These are phyloP conservation scores for Diaporthe ilicicola DNA, from an alignment of 2,329 filamentous ascomycete genomes.

Conservation along the genomic window DNA sequence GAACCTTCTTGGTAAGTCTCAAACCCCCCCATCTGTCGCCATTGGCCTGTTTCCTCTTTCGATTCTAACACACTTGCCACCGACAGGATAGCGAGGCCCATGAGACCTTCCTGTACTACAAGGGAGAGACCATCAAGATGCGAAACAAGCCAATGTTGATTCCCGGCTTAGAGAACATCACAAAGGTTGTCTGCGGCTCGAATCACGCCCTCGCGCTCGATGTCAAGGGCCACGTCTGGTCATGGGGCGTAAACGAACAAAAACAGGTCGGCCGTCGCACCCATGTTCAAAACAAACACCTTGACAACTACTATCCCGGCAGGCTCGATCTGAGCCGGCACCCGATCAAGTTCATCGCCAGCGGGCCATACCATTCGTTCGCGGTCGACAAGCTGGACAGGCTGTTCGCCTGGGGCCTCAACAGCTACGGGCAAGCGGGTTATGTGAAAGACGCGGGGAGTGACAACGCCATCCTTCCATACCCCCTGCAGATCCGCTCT, in stretches of 20 bases:
- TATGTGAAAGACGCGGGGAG: conserved; percentile 60
- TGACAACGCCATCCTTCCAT: conserved; percentile 64
- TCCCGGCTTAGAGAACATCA: conserved; percentile 63
- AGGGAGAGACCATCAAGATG: conserved; percentile 35
- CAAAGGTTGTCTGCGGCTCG: conserved; percentile 60
- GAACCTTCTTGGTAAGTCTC: conserved; percentile 65
- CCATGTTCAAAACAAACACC: conserved; percentile 27
- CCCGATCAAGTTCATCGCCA: conserved; percentile 60
- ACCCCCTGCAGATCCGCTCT: conserved; percentile 61
- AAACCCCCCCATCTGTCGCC: conserved; percentile 19
- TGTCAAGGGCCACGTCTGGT: conserved; percentile 64
- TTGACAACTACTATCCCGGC: conserved; percentile 33
- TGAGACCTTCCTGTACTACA: conserved; percentile 33
- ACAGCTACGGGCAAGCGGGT: conserved; percentile 72
- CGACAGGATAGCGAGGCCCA: conserved; percentile 36
- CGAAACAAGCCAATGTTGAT: conserved; percentile 53
- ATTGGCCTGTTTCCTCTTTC: not conserved
- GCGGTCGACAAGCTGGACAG: conserved; percentile 67
- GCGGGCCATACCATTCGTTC: conserved; percentile 71
- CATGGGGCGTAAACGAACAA: conserved; percentile 71
- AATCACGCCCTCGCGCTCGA: conserved; percentile 69
- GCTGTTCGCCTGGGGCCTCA: conserved; percentile 72
- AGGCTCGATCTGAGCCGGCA: conserved; percentile 40
- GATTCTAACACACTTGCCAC: conserved; percentile 20
- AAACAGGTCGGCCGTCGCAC: conserved; percentile 66